These are phyloP conservation scores for Grosmannia penicillata DNA, from an alignment of 2,329 filamentous ascomycete genomes.

Conservation along the genomic window DNA sequence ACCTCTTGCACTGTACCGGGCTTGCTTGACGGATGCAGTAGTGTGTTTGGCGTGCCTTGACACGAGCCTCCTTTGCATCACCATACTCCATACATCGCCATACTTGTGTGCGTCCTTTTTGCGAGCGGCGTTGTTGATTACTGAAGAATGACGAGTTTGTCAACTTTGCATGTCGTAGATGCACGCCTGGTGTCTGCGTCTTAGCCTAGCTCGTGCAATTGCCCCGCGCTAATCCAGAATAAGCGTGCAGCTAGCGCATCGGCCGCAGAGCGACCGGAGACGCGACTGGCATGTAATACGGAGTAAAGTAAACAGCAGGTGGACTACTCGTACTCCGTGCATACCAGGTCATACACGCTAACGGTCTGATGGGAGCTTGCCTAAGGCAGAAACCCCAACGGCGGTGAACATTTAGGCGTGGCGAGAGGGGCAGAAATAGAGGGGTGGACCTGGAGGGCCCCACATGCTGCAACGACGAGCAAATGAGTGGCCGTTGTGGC, in stretches of 20 bases:
- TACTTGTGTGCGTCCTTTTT: too few species aligned
- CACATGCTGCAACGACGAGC: conserved; percentile 1
- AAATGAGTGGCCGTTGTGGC: too few species aligned
- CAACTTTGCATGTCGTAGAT: too few species aligned
- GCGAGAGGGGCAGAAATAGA: conserved; percentile 2
- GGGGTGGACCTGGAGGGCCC: conserved; percentile 3
- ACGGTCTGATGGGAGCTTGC: conserved; percentile 5
- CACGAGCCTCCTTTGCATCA: too few species aligned
- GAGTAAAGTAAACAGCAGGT: too few species aligned
- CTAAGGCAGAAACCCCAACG: conserved; percentile 5
- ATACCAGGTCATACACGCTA: conserved; percentile 10
- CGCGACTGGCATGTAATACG: conserved; percentile 5
- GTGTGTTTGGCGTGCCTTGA: too few species aligned
- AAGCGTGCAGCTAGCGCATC: conserved; percentile 9
- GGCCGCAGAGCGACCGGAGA: conserved; percentile 3
- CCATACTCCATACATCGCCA: too few species aligned
- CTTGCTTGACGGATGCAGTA: too few species aligned
- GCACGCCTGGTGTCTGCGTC: background rate
- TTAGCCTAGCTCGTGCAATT: background rate
- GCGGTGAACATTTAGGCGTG: background rate
- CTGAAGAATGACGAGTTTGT: too few species aligned
- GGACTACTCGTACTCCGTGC: too few species aligned
- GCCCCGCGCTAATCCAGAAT: conserved; percentile 7
- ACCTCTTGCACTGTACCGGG: too few species aligned
- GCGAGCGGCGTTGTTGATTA: too few species aligned